phyloP scores from a whole-genome alignment of 2,329 filamentous ascomycete genomes.

The Lachnellula subtilissima region DNA sequence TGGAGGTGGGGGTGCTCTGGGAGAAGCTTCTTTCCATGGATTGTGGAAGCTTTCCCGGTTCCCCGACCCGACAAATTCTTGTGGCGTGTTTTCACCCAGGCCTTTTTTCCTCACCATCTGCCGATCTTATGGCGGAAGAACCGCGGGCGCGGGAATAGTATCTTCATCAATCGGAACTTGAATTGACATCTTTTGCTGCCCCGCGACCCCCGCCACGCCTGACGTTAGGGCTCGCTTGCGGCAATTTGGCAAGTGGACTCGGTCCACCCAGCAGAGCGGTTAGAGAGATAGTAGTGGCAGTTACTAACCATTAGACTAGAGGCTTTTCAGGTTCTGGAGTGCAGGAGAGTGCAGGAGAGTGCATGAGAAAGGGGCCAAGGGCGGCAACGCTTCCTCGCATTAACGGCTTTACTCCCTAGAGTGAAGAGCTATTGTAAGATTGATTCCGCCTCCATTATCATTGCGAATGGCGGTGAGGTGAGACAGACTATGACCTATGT shows the following conservation, averaged over 20 bases:
- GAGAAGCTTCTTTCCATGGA: slow-evolving; percentile 9
- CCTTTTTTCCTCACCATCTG: background rate
- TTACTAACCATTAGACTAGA: too few species aligned
- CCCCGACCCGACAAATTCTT: slow-evolving; percentile 6
- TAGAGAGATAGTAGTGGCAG: background rate
- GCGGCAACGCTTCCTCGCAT: too few species aligned
- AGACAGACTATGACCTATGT: too few species aligned
- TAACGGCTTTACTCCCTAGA: too few species aligned
- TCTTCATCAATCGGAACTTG: background rate
- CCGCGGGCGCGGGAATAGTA: background rate
- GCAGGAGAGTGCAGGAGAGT: too few species aligned
- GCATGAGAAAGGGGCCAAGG: too few species aligned
- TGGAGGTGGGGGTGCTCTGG: background rate
- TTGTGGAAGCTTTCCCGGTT: slow-evolving; percentile 12
- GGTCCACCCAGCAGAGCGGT: slow-evolving; percentile 4
- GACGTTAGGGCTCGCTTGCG: background rate
- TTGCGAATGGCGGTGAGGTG: too few species aligned
- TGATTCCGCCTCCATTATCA: too few species aligned
- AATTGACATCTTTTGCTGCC: background rate
- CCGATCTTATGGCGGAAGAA: background rate
- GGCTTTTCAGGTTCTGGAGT: too few species aligned
- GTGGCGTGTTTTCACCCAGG: slow-evolving; percentile 1
- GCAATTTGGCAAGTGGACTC: background rate
- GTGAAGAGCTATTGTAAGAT: too few species aligned
- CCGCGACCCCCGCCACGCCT: background rate